Conservation (phyloP, 208 protist species). For the Crithidia sp. region DNA sequence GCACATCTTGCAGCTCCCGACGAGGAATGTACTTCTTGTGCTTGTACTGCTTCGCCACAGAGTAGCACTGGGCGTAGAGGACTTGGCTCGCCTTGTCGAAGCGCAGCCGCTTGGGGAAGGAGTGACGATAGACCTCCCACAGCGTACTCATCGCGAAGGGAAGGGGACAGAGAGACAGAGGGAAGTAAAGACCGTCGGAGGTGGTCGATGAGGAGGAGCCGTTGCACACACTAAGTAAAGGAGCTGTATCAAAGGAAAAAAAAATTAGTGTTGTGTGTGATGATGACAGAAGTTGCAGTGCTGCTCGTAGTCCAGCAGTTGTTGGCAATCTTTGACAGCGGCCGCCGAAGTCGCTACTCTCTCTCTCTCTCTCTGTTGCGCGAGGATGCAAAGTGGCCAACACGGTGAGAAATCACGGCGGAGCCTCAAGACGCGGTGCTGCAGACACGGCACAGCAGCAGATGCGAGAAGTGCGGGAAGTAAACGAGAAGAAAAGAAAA, state of each 20-base stretch:
- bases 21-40: conserved; percentile 84
- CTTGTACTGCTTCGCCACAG: conserved; percentile 61
- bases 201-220: too few relatives aligned
- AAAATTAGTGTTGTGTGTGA: too few relatives aligned
- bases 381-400: background rate
- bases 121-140: conserved; percentile 65
- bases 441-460: too few relatives aligned
- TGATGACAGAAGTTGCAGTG: background rate
- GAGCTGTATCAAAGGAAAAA: too few relatives aligned
- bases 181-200: background rate
- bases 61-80: conserved; percentile 78
- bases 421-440: too few relatives aligned
- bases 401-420: too few relatives aligned
- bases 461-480: background rate
- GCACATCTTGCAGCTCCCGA: conserved; percentile 56
- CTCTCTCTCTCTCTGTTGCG: background rate
- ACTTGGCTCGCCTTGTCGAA: conserved; percentile 84
- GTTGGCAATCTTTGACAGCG: background rate
- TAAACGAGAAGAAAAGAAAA: background rate
- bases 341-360: background rate
- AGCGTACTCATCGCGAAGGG: conserved; percentile 54
- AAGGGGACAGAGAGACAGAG: background rate
- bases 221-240: too few relatives aligned
- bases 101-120: conserved; percentile 81
- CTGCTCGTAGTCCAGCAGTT: background rate